Base-by-base conservation (phyloP, 1,284 basidiomycete genomes). In the Trichosporon sp. region DNA sequence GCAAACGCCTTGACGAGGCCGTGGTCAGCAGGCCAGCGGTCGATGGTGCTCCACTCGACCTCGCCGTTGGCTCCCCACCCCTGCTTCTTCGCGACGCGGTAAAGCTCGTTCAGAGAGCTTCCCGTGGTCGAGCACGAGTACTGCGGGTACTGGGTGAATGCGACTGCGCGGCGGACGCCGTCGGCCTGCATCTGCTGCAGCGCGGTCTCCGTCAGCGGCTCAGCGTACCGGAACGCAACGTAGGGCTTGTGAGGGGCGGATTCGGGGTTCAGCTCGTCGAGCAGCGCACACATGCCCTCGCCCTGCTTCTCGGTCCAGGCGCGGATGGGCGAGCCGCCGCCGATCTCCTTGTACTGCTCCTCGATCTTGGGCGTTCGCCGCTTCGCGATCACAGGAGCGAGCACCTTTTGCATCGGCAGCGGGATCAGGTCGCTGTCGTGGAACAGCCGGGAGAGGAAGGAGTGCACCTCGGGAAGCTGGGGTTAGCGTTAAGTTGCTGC, bases 61-160 rank as follows among this genome's bases (percentile, higher is more conserved):
- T 85, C 79, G 46, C 85, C 87, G 65, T 89, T 88, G 10, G 78
- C 79, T 65, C 83, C 77, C 80, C 81, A 81, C 46, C 78, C 79
- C 83, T 73, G 87, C 78, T 73, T 89, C 87, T 67, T 81, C 7
- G 82, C 73, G 72, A 85, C 83, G 69, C 84, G 79, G 81, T 90
- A 97, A 54, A 99, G 86, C 85, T 99, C 96, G 81, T 99, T 99
- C 78, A 99, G 81, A 81, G 92, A 95, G 85, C 94, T 96, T 51
- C 97, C 97, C 0, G 97, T 99, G 4, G 97, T 99, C 74, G 92
- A 95, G 85, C 97, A 99, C 79, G 92, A 94, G 85, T 99, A 99
- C 84, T 99, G 97, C 1, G 97, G 97, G 82, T 99, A 99, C 85
- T 99, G 97, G 1, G 94, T 94, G 85, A 99, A 99, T 21, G 96